A percentile compares a stretch with the other conserved stretches of the same genome.
Evolutionary conservation across 148 eudicot genomes (phyloP).

Genomic region (Gaultheria prostrata): DNA sequence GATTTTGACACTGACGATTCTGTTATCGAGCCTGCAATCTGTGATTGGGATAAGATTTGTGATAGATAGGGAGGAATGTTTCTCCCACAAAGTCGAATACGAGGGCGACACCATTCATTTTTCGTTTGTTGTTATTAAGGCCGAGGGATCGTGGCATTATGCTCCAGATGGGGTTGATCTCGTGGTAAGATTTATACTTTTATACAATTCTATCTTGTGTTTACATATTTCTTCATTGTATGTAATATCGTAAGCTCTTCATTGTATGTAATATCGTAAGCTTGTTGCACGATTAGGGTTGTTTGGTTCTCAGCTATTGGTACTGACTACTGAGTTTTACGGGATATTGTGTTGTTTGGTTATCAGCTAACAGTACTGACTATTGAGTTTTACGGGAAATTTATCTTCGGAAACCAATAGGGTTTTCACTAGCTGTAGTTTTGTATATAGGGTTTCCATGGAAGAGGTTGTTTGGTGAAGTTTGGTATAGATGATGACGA

Average conservation of each 20-base stretch:
- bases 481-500: not conserved
- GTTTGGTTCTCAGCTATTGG: not conserved
- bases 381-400: not conserved
- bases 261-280: not conserved
- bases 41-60: constrained; percentile 74
- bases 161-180: constrained; percentile 83
- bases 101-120: constrained; percentile 68
- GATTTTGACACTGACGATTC: constrained; percentile 24
- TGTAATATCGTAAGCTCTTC: not conserved
- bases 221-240: not conserved
- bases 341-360: not conserved
- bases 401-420: not conserved
- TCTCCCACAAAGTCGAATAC: constrained; percentile 83
- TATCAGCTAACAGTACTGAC: not conserved
- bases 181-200: constrained; percentile 49
- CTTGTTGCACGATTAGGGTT: not conserved
- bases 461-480: not conserved
- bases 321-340: not conserved
- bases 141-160: constrained; percentile 70
- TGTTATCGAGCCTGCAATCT: constrained; percentile 32
- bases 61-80: constrained; percentile 87
- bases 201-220: not conserved
- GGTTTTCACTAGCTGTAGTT: not conserved
- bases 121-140: constrained; percentile 84
- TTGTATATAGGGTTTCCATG: not conserved